Percentiles rank a stretch among this genome's conserved stretches.
These are phyloP conservation scores for Serendipita sp. DNA, from an alignment of 768 basidiomycete genomes.

Conservation along the genomic window DNA sequence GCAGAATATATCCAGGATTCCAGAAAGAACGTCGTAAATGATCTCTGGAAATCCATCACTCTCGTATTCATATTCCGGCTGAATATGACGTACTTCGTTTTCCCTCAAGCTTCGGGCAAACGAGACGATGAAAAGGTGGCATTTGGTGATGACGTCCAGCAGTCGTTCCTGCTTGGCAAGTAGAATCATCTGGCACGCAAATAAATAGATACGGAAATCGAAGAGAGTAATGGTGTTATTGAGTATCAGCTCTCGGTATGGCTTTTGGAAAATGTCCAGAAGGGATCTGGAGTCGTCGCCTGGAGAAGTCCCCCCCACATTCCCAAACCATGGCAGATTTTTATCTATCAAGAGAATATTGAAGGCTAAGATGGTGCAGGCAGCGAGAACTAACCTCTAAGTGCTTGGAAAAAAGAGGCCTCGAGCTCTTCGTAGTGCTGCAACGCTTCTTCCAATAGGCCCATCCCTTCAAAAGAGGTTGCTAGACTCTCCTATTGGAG, in stretches of 20 bases:
- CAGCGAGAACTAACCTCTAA: conserved; percentile 17
- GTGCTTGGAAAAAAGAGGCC: conserved; percentile 41
- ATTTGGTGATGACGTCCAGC: conserved; percentile 54
- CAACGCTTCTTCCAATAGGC: conserved; percentile 76
- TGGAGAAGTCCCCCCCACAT: conserved; percentile 49
- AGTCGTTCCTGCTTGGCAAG: conserved; percentile 53
- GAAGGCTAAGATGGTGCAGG: background rate
- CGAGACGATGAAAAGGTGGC: conserved; percentile 53
- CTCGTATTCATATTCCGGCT: conserved; percentile 4
- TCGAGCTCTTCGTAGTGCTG: conserved; percentile 87
- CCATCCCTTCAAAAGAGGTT: conserved; percentile 78
- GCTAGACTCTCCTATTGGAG: conserved; percentile 74
- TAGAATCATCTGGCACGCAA: conserved; percentile 68
- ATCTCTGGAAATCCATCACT: conserved; percentile 21
- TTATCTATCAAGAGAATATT: conserved; percentile 33
- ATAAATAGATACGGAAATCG: conserved; percentile 82
- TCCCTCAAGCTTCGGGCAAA: conserved; percentile 65
- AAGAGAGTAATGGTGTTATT: conserved; percentile 84
- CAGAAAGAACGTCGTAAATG: conserved; percentile 54
- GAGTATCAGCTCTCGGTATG: conserved; percentile 77
- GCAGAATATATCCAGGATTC: conserved; percentile 93
- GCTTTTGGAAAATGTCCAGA: conserved; percentile 62
- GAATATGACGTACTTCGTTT: conserved; percentile 38
- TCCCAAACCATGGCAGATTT: conserved; percentile 85
- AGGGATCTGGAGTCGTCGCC: conserved; percentile 71